A percentile compares a stretch with the other conserved stretches of the same genome.
Conservation (phyloP, 2,329 filamentous ascomycete species). For the Aspergillus tubingensis region DNA sequence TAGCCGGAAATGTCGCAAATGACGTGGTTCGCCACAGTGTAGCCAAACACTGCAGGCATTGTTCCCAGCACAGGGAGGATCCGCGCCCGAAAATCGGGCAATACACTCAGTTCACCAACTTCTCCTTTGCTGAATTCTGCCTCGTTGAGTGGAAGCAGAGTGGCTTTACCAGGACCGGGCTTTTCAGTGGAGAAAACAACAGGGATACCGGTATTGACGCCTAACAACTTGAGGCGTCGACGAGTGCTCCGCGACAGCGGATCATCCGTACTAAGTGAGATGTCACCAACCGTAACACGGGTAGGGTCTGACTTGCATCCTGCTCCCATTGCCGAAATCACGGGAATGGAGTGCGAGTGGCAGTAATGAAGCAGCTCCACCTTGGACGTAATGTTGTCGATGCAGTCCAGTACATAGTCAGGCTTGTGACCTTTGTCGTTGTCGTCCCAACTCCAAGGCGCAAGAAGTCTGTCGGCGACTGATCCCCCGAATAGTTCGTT, state of each 20-base stretch:
- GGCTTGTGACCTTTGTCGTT: constrained; percentile 56
- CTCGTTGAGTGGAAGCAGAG: constrained; percentile 80
- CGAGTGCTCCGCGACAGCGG: constrained; percentile 83
- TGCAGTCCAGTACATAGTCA: constrained; percentile 92
- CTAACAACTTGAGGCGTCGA: constrained; percentile 71
- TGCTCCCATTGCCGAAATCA: constrained; percentile 95
- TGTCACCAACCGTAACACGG: constrained; percentile 85
- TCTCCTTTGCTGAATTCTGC: constrained; percentile 85
- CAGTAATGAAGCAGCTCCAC: constrained; percentile 89
- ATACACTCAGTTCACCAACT: constrained; percentile 81
- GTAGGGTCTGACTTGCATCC: constrained; percentile 90
- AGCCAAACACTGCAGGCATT: constrained; percentile 95
- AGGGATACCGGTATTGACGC: constrained; percentile 81
- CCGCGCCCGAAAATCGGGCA: constrained; percentile 91
- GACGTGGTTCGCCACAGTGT: constrained; percentile 88
- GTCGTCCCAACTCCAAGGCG: constrained; percentile 60
- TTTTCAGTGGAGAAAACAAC: constrained; percentile 93
- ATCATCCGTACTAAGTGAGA: constrained; percentile 84
- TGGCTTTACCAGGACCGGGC: constrained; percentile 84
- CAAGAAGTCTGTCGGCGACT: constrained; percentile 68
- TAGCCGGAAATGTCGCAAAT: constrained; percentile 81
- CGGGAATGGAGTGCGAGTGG: constrained; percentile 71
- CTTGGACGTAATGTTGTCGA: constrained; percentile 98
- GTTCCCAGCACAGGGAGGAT: constrained; percentile 94
- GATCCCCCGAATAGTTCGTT: constrained; percentile 78